Percentiles rank a stretch among this genome's conserved stretches.
Evolutionary conservation across 2,329 filamentous ascomycete species (phyloP).

Genomic region (Penicillium sp.): DNA sequence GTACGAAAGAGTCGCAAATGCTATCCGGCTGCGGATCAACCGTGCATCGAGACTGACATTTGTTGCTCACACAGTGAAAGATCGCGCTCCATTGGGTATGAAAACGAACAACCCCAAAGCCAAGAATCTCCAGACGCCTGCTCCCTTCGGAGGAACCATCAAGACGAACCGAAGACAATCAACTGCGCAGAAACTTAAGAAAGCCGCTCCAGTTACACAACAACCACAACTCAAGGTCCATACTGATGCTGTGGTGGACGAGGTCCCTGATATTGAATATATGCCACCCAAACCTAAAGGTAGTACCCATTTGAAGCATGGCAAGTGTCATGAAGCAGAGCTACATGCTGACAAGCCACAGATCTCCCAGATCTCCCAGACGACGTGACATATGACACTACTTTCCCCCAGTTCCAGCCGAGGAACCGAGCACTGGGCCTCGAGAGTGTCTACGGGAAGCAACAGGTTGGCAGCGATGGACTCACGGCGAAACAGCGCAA

Average conservation of each 20-base stretch:
- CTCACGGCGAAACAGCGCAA: conserved; percentile 68
- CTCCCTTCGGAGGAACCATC: conserved; percentile 60
- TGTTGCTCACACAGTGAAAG: conserved; percentile 54
- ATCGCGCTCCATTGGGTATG: conserved; percentile 80
- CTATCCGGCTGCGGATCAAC: not conserved
- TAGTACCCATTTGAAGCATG: conserved; percentile 21
- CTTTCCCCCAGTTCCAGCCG: conserved; percentile 55
- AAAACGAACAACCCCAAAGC: conserved; percentile 97
- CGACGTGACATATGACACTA: conserved; percentile 50
- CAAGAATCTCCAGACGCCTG: conserved; percentile 65
- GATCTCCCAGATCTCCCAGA: conserved; percentile 49
- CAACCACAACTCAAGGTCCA: conserved; percentile 51
- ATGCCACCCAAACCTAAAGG: conserved; percentile 72
- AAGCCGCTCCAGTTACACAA: conserved; percentile 53
- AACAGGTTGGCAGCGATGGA: conserved; percentile 55
- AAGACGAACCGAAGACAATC: conserved; percentile 62
- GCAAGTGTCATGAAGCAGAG: too few species aligned
- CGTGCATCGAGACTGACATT: conserved; percentile 9
- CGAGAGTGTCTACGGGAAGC: conserved; percentile 50
- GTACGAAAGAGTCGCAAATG: conserved; percentile 52
- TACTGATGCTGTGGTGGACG: conserved; percentile 48
- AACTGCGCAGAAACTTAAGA: conserved; percentile 62
- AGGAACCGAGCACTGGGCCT: conserved; percentile 55
- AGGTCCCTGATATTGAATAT: conserved; percentile 81
- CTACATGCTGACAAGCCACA: conserved; percentile 46